Percentiles rank a stretch among this genome's conserved stretches.
Conservation (phyloP, 768 basidiomycete species). For the Pulveroboletus ravenelii region DNA sequence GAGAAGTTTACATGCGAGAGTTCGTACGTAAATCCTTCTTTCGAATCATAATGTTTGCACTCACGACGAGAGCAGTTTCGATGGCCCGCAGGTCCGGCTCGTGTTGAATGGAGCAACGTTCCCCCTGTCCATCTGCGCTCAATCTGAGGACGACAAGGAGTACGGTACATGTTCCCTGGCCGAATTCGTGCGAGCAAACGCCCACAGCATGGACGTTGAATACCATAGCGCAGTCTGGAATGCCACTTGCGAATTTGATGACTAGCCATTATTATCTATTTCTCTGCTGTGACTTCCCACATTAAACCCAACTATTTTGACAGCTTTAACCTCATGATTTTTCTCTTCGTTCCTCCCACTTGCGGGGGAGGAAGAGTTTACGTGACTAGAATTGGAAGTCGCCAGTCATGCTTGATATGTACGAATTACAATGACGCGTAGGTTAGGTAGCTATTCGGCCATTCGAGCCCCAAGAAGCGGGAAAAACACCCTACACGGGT, state of each 20-base stretch:
- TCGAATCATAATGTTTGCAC: neutral
- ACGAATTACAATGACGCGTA: no score
- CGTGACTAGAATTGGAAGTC: no score
- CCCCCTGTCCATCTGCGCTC: constrained; percentile 33
- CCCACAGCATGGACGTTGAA: constrained; percentile 18
- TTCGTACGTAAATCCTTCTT: constrained; percentile 22
- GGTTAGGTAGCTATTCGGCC: no score
- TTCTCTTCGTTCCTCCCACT: no score
- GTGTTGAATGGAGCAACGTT: constrained; percentile 37
- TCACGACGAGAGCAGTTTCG: constrained; percentile 21
- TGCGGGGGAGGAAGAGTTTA: no score
- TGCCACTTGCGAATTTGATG: constrained; percentile 29
- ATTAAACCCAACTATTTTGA: no score
- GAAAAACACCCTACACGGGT: no score
- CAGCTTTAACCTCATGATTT: no score
- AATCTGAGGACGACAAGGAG: constrained; percentile 21
- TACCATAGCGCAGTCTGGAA: constrained; percentile 36
- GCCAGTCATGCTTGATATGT: no score
- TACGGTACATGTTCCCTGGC: constrained; percentile 37
- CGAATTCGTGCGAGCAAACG: constrained; percentile 30
- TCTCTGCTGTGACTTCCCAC: no score
- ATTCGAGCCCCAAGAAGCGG: no score
- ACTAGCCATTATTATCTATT: neutral
- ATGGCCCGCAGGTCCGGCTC: constrained; percentile 37
- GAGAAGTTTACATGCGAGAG: constrained; percentile 37